phyloP scores from a whole-genome alignment of 129 eudicot genomes.

The Chrysanthemum makinoi region DNA sequence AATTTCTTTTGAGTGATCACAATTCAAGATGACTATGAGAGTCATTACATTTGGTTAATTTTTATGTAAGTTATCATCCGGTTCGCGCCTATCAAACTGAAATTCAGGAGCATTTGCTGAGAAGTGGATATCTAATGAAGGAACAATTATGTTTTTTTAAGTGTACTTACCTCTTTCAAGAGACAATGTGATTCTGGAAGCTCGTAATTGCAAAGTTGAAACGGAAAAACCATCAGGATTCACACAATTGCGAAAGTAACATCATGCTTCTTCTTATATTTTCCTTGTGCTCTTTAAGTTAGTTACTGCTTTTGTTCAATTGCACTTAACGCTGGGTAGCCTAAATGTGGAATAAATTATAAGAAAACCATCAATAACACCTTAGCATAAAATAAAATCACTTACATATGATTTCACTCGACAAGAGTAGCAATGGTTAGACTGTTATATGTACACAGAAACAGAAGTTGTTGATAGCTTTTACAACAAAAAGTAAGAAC shows the following conservation, averaged over 20 bases:
- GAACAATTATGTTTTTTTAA: constrained; percentile 7
- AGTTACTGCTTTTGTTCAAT: neutral
- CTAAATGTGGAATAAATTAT: neutral
- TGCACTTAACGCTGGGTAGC: neutral
- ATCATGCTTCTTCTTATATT: neutral
- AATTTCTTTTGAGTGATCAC: too few relatives aligned
- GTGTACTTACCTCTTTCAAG: constrained; percentile 65
- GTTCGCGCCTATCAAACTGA: constrained; percentile 79
- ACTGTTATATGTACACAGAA: too few relatives aligned
- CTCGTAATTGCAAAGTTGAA: constrained; percentile 66
- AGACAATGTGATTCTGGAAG: constrained; percentile 95
- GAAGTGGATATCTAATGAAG: constrained; percentile 3
- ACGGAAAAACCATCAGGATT: constrained; percentile 17
- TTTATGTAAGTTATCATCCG: constrained; percentile 87
- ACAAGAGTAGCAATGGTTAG: too few relatives aligned
- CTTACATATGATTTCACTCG: constrained; percentile 3
- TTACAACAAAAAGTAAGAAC: too few relatives aligned
- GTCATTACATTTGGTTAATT: too few relatives aligned
- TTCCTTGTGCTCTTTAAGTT: neutral
- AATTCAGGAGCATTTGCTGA: constrained; percentile 16
- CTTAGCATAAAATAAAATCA: constrained; percentile 15
- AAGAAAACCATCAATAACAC: neutral
- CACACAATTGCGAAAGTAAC: neutral
- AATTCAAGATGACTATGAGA: too few relatives aligned
- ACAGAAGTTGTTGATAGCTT: too few relatives aligned